Evolutionary conservation across 306 rosid species (phyloP).

Genomic region (Carpinus viminea): DNA sequence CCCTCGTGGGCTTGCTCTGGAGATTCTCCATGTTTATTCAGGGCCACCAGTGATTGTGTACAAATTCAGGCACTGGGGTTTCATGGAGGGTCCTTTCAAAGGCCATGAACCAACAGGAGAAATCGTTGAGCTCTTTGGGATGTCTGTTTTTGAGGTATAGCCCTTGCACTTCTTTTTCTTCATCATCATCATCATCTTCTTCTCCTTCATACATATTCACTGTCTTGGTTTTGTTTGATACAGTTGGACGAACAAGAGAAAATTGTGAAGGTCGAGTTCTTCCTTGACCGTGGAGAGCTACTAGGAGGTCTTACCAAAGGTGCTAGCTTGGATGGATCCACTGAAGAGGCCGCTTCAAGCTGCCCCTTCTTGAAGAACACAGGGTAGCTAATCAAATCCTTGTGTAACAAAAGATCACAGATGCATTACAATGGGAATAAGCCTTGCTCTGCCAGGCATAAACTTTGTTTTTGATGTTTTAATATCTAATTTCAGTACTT

Average conservation of each 20-base stretch:
- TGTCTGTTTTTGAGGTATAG: constrained; percentile 50
- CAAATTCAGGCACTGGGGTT: constrained; percentile 83
- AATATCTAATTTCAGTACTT: not conserved
- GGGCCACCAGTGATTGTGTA: constrained; percentile 65
- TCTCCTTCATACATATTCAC: too few relatives aligned
- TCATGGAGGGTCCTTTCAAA: constrained; percentile 79
- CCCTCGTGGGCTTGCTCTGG: constrained; percentile 69
- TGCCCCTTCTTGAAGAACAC: constrained; percentile 56
- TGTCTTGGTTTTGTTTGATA: not conserved
- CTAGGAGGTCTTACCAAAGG: constrained; percentile 65
- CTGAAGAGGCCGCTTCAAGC: constrained; percentile 35
- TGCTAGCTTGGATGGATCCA: constrained; percentile 24
- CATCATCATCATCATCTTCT: not conserved
- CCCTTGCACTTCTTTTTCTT: not conserved
- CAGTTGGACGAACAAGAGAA: constrained; percentile 57
- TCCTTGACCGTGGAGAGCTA: constrained; percentile 62
- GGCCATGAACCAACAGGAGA: constrained; percentile 62
- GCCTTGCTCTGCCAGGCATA: not conserved
- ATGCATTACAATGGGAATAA: not conserved
- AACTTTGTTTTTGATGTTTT: not conserved
- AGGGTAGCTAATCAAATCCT: constrained; percentile 28
- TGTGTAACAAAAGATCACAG: not conserved
- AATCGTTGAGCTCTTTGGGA: constrained; percentile 48
- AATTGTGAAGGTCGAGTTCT: constrained; percentile 64
- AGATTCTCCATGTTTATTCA: constrained; percentile 48